Evolutionary conservation across 148 eudicot species (phyloP), one percentile per base, ranked within the genome.

Genomic region (Beta vulgaris): DNA sequence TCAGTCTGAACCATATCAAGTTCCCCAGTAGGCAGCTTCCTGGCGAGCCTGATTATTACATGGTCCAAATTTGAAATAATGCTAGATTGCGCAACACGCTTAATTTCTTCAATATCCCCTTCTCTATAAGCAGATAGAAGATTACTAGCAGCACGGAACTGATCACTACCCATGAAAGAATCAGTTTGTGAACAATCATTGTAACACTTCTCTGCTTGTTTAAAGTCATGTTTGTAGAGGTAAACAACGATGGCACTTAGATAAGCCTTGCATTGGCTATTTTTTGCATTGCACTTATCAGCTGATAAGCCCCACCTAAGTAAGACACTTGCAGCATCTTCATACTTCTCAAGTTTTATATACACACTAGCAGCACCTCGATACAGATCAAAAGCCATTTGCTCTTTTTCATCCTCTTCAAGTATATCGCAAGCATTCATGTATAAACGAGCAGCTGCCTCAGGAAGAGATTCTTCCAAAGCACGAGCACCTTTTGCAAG

Each of bases 231-330:
- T 36, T 89, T 88, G 53, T 81, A 90, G 29, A 93, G 91, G 82
- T 93, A 90, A 49, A 93, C 93, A 71, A 93, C 80, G 69, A 93
- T 89, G 42, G 98, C 98, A 86, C 96, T 85, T 32, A 93, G 87
- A 83, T 93, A 93, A 61, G 93, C 98, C 88, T 93, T 93, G 91
- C 93, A 90, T 83, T 90, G 98, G 87, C 98, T 93, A 69, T 93
- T 86, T 46, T 82, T 85, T 64, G 98, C 96, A 82, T 79, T 84
- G 89, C 93, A 87, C 77, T 89, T 87, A 80, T 90, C 93, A 79
- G 93, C 96, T 58, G 96, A 86, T 76, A 89, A 76, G 51, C 93
- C 98, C 91, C 81, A 89, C 81, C 88, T 85, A 71, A 90, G 81
- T n/a, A 90, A 78, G 74, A 84, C 73, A 55, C 90, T 58, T 49